phyloP scores from a whole-genome alignment of 768 basidiomycete genomes.

The Phlebiopsis flavidoalba region DNA sequence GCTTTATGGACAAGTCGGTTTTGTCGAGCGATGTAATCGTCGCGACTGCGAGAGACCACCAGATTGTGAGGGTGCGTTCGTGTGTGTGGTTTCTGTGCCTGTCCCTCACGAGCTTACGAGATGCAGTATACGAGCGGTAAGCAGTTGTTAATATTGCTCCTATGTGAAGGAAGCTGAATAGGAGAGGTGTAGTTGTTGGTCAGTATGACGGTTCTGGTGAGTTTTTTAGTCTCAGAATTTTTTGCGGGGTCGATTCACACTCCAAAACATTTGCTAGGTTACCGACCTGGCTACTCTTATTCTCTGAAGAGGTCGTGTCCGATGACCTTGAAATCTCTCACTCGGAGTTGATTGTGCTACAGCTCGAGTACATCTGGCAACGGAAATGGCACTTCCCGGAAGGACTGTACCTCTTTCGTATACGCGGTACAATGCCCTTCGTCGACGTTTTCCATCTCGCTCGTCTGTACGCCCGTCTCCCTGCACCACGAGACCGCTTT shows the following conservation, averaged over 20 bases:
- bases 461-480: not conserved
- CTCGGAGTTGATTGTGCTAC: no score
- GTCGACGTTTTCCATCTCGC: not conserved
- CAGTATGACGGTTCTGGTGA: conserved; percentile 1
- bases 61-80: not conserved
- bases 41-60: not conserved
- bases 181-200: not conserved
- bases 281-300: not conserved
- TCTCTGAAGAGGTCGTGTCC: not conserved
- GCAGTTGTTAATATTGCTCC: not conserved
- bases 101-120: not conserved
- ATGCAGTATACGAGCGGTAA: not conserved
- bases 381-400: not conserved
- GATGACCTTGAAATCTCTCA: not conserved
- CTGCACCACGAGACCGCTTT: no score
- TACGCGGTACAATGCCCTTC: not conserved
- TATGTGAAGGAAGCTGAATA: not conserved
- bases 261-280: not conserved
- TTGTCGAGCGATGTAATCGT: not conserved
- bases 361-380: conserved; percentile 1
- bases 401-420: not conserved
- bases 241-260: not conserved
- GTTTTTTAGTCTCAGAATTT: not conserved
- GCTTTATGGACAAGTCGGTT: not conserved
- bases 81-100: not conserved